Evolutionary conservation across 805 yeast genomes (phyloP).

Genomic region (Ogataea wickerhamii): DNA sequence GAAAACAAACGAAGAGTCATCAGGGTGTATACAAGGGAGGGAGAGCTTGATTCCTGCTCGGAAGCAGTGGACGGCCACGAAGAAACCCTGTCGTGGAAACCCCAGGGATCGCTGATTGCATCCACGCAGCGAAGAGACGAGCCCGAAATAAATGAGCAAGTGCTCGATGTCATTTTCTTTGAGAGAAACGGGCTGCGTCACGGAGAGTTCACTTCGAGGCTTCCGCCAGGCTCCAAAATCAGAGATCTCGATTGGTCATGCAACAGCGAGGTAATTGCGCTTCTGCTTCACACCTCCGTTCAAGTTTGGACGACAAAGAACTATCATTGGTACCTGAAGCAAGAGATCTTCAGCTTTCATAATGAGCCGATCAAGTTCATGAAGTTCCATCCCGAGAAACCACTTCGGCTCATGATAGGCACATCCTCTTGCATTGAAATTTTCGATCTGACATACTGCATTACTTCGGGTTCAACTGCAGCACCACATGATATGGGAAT

Average conservation of each 20-base stretch:
- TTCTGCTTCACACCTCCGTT: constrained; percentile 58
- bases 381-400: constrained; percentile 89
- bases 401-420: constrained; percentile 68
- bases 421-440: constrained; percentile 51
- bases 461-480: constrained; percentile 63
- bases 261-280: constrained; percentile 72
- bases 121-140: constrained; percentile 66
- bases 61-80: constrained; percentile 88
- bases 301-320: constrained; percentile 90
- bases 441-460: constrained; percentile 62
- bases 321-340: constrained; percentile 94
- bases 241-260: constrained; percentile 70
- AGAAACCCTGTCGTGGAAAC: constrained; percentile 77
- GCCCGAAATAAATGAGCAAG: constrained; percentile 45
- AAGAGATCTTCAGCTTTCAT: constrained; percentile 48
- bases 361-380: constrained; percentile 39
- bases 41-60: constrained; percentile 77
- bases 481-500: constrained; percentile 74
- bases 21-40: constrained; percentile 74
- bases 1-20: constrained; percentile 63
- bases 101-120: constrained; percentile 85
- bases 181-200: constrained; percentile 93
- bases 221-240: constrained; percentile 49
- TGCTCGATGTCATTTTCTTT: constrained; percentile 64
- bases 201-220: constrained; percentile 73